Evolutionary conservation across 2,329 filamentous ascomycete species (phyloP), one percentile per base, ranked within the genome.

Genomic region (Dendrostoma leiphaemia): DNA sequence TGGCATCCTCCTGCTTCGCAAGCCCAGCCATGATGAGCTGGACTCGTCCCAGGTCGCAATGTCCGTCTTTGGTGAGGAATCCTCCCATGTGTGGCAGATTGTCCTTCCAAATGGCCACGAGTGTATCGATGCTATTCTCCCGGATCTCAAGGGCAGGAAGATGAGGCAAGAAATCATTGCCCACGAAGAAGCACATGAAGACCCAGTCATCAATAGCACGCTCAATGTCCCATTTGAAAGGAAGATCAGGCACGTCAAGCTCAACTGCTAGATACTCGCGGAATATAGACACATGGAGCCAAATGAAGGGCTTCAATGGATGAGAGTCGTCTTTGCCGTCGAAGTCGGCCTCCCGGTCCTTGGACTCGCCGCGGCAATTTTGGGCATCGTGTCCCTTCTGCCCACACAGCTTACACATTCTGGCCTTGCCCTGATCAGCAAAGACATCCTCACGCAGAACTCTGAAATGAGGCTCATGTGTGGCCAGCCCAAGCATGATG

Each of bases 111-210:
- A 99, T 94, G n/a, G 90, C 88, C 61, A 92, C 96, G 53, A 99
- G 78, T 1, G 92, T 95, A 67, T 99, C 93, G 66, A 99, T 99
- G 46, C 93, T 93, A 68, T 97, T 92, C 67, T 99, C 94, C 57
- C 94, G 85, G 69, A 99, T 97, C 70, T 97, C 94, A 55, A 99
- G 80, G 64, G 93, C 96, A n/a, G 94, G 94, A 55, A 99, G 78
- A 78, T 99, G 94, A 48, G 94, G 94, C 62, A 99, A 75, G 74
- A 99, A 99, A 76, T 99, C 95, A 71, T 99, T 99, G 62, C 93
- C 93, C 53, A 97, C 93, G 69, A 97, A 97, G 75, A 95, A 97
- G 74, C 93, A 97, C 85, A 97, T 94, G 70, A 97, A 97, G 13
- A 97, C 91, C 94, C 93, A 97, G 68, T 97, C 93, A 71, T 97